These are phyloP conservation scores for Usnea hakonensis DNA, from an alignment of 495 filamentous ascomycete species.

Conservation along the genomic window DNA sequence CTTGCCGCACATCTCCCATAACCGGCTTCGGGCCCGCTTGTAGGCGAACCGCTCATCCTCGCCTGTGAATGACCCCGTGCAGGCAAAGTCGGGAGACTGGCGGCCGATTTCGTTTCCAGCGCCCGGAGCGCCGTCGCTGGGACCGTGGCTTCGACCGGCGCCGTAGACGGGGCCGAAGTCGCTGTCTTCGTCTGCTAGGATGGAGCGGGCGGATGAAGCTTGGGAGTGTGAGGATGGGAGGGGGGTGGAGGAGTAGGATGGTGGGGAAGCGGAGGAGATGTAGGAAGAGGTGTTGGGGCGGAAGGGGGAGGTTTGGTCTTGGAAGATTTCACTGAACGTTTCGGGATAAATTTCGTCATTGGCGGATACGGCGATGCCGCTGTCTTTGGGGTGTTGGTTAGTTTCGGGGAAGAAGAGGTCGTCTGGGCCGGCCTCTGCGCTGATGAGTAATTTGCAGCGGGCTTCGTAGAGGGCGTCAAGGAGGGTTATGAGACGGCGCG, in stretches of 20 bases:
- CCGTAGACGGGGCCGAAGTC: slow-evolving; percentile 29
- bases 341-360: slow-evolving; percentile 54
- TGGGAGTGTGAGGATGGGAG: slow-evolving; percentile 22
- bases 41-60: slow-evolving; percentile 69
- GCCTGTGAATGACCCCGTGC: slow-evolving; percentile 54
- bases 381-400: neutral
- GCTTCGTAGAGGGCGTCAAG: slow-evolving; percentile 66
- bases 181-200: slow-evolving; percentile 30
- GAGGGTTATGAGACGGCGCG: slow-evolving; percentile 61
- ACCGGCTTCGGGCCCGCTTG: slow-evolving; percentile 54
- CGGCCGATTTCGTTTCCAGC: slow-evolving; percentile 24
- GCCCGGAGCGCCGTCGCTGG: slow-evolving; percentile 20
- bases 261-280: slow-evolving; percentile 26
- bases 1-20: slow-evolving; percentile 61
- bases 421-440: slow-evolving; percentile 51
- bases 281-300: slow-evolving; percentile 62
- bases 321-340: slow-evolving; percentile 61
- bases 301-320: slow-evolving; percentile 61
- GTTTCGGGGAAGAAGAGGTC: slow-evolving; percentile 62
- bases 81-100: slow-evolving; percentile 37
- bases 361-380: slow-evolving; percentile 9
- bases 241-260: slow-evolving; percentile 24
- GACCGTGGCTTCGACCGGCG: slow-evolving; percentile 20
- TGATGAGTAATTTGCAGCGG: slow-evolving; percentile 54
- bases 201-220: slow-evolving; percentile 20